Conservation (phyloP, 192 early-diverging fungal genomes). For the Dissophora globulifera region DNA sequence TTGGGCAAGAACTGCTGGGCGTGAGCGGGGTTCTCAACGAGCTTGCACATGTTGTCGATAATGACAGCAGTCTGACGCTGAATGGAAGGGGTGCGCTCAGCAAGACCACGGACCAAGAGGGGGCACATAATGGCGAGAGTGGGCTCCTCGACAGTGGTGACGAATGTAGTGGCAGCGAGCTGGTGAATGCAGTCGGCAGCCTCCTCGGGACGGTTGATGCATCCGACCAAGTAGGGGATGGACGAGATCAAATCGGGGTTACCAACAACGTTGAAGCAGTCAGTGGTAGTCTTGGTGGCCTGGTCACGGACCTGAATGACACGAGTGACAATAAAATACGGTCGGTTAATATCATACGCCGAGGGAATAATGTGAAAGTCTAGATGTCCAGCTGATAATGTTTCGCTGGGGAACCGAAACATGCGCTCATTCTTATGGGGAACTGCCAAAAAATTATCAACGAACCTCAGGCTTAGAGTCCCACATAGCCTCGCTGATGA, state of each 20-base stretch:
- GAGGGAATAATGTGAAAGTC: slow-evolving; percentile 29
- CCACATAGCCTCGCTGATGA: slow-evolving; percentile 81
- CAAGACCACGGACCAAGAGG: slow-evolving; percentile 75
- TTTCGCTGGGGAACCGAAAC: no score
- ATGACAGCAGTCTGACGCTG: slow-evolving; percentile 82
- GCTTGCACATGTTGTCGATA: slow-evolving; percentile 93
- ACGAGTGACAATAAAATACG: background rate
- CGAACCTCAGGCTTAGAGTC: slow-evolving; percentile 83
- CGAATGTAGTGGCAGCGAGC: slow-evolving; percentile 85
- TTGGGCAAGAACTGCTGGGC: slow-evolving; percentile 84
- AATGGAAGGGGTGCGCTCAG: slow-evolving; percentile 76
- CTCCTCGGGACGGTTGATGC: slow-evolving; percentile 82
- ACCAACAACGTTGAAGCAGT: slow-evolving; percentile 75
- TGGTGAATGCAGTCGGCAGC: slow-evolving; percentile 82
- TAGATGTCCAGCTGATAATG: no score
- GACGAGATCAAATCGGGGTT: slow-evolving; percentile 85
- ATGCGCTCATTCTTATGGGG: no score
- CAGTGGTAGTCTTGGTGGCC: slow-evolving; percentile 73
- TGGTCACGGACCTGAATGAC: slow-evolving; percentile 51
- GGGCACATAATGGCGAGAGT: slow-evolving; percentile 87
- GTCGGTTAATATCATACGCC: slow-evolving; percentile 6
- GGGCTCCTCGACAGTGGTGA: slow-evolving; percentile 79
- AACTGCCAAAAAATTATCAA: no score
- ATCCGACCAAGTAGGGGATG: slow-evolving; percentile 77
- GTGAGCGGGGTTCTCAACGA: slow-evolving; percentile 84